phyloP scores from a whole-genome alignment of 495 filamentous ascomycete species.

The Extremus antarcticus region DNA sequence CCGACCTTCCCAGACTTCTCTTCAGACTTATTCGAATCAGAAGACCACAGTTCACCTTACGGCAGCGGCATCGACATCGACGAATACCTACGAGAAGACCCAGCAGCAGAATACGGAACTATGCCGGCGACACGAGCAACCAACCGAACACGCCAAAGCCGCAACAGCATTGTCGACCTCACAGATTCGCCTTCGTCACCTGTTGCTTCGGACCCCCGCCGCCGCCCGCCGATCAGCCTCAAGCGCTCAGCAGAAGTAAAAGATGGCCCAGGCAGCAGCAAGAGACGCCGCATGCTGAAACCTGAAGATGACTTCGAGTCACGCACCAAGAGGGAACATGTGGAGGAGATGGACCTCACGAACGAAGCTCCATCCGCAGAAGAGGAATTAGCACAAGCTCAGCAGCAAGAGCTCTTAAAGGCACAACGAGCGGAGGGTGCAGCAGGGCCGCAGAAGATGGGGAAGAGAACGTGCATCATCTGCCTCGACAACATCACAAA shows the following conservation, averaged over 20 bases:
- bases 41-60: neutral
- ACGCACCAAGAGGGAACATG: neutral
- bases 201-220: neutral
- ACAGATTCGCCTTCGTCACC: neutral
- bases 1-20: no score
- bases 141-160: neutral
- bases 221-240: neutral
- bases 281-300: conserved; percentile 15
- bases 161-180: conserved; percentile 2
- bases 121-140: conserved; percentile 3
- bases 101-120: neutral
- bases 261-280: conserved; percentile 3
- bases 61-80: conserved; percentile 1
- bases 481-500: conserved; percentile 71
- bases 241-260: conserved; percentile 9
- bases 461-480: conserved; percentile 62
- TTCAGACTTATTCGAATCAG: neutral
- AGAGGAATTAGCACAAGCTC: conserved; percentile 39
- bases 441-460: conserved; percentile 44
- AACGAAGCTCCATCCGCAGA: conserved; percentile 37
- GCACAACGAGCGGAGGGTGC: conserved; percentile 36
- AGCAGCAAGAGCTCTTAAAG: conserved; percentile 38
- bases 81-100: neutral
- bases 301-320: neutral
- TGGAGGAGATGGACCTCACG: conserved; percentile 52